These are phyloP conservation scores for Salix exigua DNA, from an alignment of 345 rosid species.

Conservation along the genomic window DNA sequence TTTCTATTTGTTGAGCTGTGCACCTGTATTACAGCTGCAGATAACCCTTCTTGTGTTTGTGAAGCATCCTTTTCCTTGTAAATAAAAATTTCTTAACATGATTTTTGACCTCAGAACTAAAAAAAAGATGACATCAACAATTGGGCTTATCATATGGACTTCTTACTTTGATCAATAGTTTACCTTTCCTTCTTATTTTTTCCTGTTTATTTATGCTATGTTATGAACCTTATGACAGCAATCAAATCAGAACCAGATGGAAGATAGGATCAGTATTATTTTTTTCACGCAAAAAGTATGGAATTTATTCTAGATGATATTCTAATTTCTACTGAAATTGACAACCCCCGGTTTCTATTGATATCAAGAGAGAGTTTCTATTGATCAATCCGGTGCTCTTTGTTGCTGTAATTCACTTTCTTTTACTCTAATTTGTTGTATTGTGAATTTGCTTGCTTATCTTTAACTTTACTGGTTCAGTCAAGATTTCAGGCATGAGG, in stretches of 20 bases:
- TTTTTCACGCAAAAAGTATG: neutral
- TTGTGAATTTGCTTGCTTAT: constrained; percentile 10
- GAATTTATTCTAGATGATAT: neutral
- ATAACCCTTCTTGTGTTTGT: neutral
- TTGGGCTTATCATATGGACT: neutral
- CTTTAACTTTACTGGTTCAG: constrained; percentile 45
- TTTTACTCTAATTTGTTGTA: neutral
- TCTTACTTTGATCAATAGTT: neutral
- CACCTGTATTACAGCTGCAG: neutral
- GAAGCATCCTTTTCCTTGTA: neutral
- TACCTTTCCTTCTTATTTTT: neutral
- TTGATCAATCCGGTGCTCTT: constrained; percentile 10
- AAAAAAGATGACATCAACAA: neutral
- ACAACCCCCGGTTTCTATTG: neutral
- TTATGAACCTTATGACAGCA: constrained; percentile 1
- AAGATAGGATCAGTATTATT: neutral
- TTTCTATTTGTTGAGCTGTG: neutral
- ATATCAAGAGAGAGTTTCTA: neutral
- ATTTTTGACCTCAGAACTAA: neutral
- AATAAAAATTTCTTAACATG: neutral
- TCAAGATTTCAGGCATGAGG: constrained; percentile 99
- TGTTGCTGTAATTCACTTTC: constrained; percentile 8
- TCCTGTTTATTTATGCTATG: neutral
- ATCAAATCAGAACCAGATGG: constrained; percentile 1
- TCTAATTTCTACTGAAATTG: neutral